Conservation (phyloP, 441 rosid species). For the Rhodomyrtus psidioides region DNA sequence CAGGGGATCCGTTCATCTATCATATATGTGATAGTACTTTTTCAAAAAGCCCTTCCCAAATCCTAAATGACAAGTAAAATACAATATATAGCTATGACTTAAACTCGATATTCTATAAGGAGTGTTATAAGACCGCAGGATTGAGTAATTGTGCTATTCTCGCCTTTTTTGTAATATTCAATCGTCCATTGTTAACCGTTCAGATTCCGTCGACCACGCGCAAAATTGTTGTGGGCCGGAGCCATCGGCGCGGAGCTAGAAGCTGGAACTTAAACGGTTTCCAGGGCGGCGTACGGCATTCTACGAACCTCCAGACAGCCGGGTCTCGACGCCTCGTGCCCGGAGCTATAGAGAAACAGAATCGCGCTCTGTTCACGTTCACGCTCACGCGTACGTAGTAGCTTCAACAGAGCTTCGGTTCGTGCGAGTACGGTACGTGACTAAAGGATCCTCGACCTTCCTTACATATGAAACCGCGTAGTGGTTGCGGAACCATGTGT, state of each 20-base stretch:
- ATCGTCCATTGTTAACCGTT: too few species aligned
- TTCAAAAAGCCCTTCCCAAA: too few species aligned
- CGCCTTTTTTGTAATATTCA: not conserved
- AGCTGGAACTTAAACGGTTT: not conserved
- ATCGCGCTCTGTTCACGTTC: not conserved
- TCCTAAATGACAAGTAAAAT: too few species aligned
- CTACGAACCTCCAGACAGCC: not conserved
- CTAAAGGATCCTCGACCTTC: not conserved
- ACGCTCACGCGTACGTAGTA: not conserved
- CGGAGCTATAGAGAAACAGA: not conserved
- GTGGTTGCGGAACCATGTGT: not conserved
- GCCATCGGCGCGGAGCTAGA: not conserved
- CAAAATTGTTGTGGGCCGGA: too few species aligned
- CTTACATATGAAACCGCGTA: not conserved
- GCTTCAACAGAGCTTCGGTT: not conserved
- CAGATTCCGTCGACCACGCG: too few species aligned
- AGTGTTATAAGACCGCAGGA: not conserved
- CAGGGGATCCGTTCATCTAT: too few species aligned
- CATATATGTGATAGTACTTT: too few species aligned
- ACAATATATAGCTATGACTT: not conserved
- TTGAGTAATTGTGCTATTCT: not conserved
- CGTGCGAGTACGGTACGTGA: not conserved
- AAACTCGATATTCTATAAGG: not conserved
- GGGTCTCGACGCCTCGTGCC: not conserved
- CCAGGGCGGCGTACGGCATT: accelerated